Evolutionary conservation across 345 rosid genomes (phyloP), one percentile per base, ranked within the genome.

Genomic region (Salix purpurea): DNA sequence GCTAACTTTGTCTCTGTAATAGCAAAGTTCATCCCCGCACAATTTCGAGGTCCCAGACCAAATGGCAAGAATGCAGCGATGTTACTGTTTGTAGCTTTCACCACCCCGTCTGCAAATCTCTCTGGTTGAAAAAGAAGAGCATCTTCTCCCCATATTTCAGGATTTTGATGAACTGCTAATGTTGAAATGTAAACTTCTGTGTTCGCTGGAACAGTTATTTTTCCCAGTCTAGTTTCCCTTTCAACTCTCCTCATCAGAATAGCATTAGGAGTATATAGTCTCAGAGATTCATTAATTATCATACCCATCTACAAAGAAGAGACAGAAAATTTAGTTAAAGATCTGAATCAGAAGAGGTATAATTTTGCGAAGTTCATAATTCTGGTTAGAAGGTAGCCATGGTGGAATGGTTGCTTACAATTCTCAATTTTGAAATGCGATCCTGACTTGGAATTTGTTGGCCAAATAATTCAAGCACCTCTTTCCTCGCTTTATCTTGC

Each of bases 401-500:
- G 62, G 62, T 58, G 28, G 62, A 23, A n/a, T n/a, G 62, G 70
- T 73, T 21, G 9, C 80, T 77, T 76, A 89, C 87, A 14, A 11
- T 83, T 72, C 79, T 86, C 66, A 86, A 67, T 70, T 78, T 87
- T n/a, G 83, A 52, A 8, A 83, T 48, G 76, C 76, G 73, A 28
- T 83, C 85, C 50, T 62, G 37, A 46, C 34, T 24, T 16, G 87
- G 89, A 65, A 73, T 84, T 67, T 69, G 76, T 26, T 74, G 56
- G 62, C 84, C 86, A 46, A 83, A 86, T 4, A 70, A 32, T 32
- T 82, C 76, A n/a, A 80, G 58, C 28, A 82, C 84, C 69, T 87
- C 88, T 37, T 64, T 79, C 76, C 88, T 84, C 28, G 78, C 85
- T 76, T 80, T 74, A 24, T 86, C 87, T 78, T 88, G 91, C 87